A percentile compares a stretch with the other conserved stretches of the same genome.
phyloP scores from a whole-genome alignment of 768 basidiomycete genomes.

The Auriscalpium orientale region DNA sequence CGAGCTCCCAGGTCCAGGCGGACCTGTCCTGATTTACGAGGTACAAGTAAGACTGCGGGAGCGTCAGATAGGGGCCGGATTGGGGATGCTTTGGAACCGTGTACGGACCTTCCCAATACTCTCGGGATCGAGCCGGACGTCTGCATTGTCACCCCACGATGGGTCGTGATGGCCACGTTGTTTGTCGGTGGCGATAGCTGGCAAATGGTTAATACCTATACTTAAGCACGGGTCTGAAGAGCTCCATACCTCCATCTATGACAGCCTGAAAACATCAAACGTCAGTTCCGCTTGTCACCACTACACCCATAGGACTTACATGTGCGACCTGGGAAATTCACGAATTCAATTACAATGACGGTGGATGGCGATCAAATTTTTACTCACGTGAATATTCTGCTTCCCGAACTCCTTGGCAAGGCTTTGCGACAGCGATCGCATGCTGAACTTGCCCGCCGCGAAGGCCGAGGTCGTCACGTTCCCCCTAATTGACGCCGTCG shows the following conservation, averaged over 20 bases:
- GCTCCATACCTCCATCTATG: conserved; percentile 52
- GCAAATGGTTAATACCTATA: not conserved
- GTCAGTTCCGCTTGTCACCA: not conserved
- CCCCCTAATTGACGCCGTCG: conserved; percentile 34
- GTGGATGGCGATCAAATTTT: not conserved
- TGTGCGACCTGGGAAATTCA: not conserved
- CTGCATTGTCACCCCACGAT: conserved; percentile 37
- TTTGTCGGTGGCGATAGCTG: conserved; percentile 22
- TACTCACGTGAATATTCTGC: conserved; percentile 35
- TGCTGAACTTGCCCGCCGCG: conserved; percentile 33
- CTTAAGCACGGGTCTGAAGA: no score
- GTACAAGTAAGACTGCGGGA: conserved; percentile 50
- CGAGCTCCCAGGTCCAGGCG: conserved; percentile 75
- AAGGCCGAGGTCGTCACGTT: conserved; percentile 32
- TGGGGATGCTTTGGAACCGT: no score
- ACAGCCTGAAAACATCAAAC: conserved; percentile 36
- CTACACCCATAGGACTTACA: not conserved
- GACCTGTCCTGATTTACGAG: conserved; percentile 64
- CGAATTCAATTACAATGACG: not conserved
- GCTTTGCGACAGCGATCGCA: conserved; percentile 34
- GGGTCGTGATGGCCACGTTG: conserved; percentile 7
- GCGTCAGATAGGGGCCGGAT: not conserved
- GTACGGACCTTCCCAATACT: conserved; percentile 58
- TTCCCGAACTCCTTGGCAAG: conserved; percentile 37
- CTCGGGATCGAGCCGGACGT: conserved; percentile 48